Evolutionary conservation across 208 protist genomes (phyloP).

Genomic region (Crithidia sp.): DNA sequence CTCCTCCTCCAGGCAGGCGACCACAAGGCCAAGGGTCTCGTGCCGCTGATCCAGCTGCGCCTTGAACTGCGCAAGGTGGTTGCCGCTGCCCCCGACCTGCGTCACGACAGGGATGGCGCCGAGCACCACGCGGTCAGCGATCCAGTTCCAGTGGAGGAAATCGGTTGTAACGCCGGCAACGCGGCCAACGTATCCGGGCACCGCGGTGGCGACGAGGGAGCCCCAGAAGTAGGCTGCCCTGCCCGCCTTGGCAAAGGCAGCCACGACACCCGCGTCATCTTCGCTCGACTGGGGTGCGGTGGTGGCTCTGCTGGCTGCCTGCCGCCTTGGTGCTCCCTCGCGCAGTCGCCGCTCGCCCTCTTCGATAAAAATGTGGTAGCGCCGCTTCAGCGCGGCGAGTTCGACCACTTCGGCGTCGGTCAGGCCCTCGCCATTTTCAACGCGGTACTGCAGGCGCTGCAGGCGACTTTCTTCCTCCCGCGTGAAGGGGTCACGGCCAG

Average conservation of each 20-base stretch:
- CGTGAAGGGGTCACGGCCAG: conserved; percentile 35
- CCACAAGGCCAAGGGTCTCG: conserved; percentile 71
- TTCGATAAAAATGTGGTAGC: conserved; percentile 56
- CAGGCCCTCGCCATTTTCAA: conserved; percentile 29
- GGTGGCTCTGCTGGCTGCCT: neutral
- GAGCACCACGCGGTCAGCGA: conserved; percentile 71
- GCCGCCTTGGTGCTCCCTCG: conserved; percentile 11
- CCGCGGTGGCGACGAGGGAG: conserved; percentile 76
- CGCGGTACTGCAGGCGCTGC: conserved; percentile 31
- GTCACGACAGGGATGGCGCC: conserved; percentile 88
- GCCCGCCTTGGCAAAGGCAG: conserved; percentile 46
- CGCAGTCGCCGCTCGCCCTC: conserved; percentile 57
- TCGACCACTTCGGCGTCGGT: conserved; percentile 46
- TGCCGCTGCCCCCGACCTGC: conserved; percentile 76
- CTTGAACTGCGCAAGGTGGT: conserved; percentile 69
- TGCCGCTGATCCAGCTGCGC: conserved; percentile 60
- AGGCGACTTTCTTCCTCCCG: conserved; percentile 61
- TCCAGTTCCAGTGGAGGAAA: conserved; percentile 90
- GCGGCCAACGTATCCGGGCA: conserved; percentile 81
- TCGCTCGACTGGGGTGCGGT: neutral
- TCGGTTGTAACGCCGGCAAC: conserved; percentile 67
- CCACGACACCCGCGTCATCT: conserved; percentile 16
- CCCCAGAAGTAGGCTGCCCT: conserved; percentile 87
- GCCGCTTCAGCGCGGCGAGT: conserved; percentile 46
- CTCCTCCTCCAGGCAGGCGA: conserved; percentile 75